Evolutionary conservation across 305 asterid species (phyloP), one percentile per base, ranked within the genome.

Genomic region (Fraxinus dipetala): DNA sequence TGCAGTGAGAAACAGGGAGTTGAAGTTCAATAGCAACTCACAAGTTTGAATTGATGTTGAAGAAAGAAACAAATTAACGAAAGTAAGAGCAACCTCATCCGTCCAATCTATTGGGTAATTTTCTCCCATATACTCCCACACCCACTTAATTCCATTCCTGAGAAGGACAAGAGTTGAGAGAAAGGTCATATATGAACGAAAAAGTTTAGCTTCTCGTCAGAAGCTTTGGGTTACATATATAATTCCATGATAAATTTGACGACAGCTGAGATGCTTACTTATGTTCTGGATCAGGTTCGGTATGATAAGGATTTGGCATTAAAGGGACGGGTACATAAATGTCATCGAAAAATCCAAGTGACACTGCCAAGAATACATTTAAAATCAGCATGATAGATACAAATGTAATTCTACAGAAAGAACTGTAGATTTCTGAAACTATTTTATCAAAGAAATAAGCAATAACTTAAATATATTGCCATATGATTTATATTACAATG

Each of bases 271-370:
- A 85, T 69, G 83, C 93, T 89, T 80, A 91, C 99, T 83, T 85
- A 48, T 79, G 85, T 72, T 70, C 88, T 18, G 96, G 97, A 85
- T 85, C 97, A 84, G 94, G 91, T 78, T 89, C 97, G 31, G 81
- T 83, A 83, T 84, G 89, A 81, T 89, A 90, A 36, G 94, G 93
- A 79, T 78, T 59, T 22, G 94, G 87, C 90, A 94, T 74, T 80
- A 90, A 85, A 82, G 92, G 90, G 72, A 86, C 82, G 31, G 97
- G 97, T 72, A 94, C 88, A 85, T 91, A 90, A 65, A 95, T 92
- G 88, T 95, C 99, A 16, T 91, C 91, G 13, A 95, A 95, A 88
- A 95, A 94, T 74, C 98, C 98, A 73, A 95, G 92, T 0, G 99
- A 84, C 83, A 95, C 99, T 95, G 91, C 36, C 84, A 82, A 77